These are phyloP conservation scores for Heliosperma pusillum DNA, from an alignment of 148 eudicot species.

Conservation along the genomic window DNA sequence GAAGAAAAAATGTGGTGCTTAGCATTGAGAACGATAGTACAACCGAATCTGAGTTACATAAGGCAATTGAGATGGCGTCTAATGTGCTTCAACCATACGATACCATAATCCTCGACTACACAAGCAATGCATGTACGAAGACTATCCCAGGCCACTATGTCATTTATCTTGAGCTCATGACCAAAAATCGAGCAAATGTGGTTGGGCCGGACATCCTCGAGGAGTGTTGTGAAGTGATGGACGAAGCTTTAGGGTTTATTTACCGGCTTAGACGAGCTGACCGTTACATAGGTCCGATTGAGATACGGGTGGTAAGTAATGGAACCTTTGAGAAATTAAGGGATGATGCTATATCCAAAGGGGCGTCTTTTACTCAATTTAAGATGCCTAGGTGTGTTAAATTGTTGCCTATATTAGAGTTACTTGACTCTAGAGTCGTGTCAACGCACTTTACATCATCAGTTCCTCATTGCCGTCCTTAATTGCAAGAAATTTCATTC, in stretches of 20 bases:
- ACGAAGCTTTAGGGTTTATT: slow-evolving; percentile 38
- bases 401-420: slow-evolving; percentile 33
- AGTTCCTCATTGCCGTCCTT: slow-evolving; percentile 29
- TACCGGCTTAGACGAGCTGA: slow-evolving; percentile 42
- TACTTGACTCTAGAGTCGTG: slow-evolving; percentile 42
- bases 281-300: slow-evolving; percentile 49
- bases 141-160: slow-evolving; percentile 54
- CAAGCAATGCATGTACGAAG: slow-evolving; percentile 44
- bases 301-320: slow-evolving; percentile 46
- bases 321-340: slow-evolving; percentile 61
- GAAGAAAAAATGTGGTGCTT: slow-evolving; percentile 58
- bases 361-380: slow-evolving; percentile 48
- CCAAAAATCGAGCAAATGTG: slow-evolving; percentile 1
- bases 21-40: slow-evolving; percentile 54
- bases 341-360: slow-evolving; percentile 53
- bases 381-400: slow-evolving; percentile 58
- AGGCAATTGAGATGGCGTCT: slow-evolving; percentile 38
- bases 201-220: slow-evolving; percentile 21
- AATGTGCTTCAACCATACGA: slow-evolving; percentile 22
- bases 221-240: slow-evolving; percentile 47
- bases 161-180: slow-evolving; percentile 42
- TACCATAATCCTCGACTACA: slow-evolving; percentile 43
- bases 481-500: too few species aligned
- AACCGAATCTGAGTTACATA: slow-evolving; percentile 46
- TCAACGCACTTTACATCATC: slow-evolving; percentile 45